Base-by-base conservation (phyloP, 495 filamentous ascomycete genomes). In the Glarea lozoyensis region DNA sequence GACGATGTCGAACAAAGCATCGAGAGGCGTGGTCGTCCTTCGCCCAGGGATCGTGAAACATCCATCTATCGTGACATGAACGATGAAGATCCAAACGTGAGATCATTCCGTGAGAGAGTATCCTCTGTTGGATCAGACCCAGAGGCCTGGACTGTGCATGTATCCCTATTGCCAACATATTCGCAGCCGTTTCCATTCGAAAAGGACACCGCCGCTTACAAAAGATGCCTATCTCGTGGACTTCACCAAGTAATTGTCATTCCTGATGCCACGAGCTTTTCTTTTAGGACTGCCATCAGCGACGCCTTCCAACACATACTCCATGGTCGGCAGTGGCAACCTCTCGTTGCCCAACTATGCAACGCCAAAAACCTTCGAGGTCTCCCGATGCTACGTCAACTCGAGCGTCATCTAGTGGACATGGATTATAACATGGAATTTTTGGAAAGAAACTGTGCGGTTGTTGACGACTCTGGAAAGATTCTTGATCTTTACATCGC, bases 181-280 rank as follows among this genome's bases (percentile, higher is more conserved):
- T 58, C 53, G 33, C 66, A 70, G 45, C 67, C 71, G 24, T 72
- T 76, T 52, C 72, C 72, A 6, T 76, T 76, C 56, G 72, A 76
- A 60, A 69, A 72, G 56, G 70, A 73, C 46, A 76, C 72, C 25
- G 68, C 63, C 36, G 71, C 70, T 4, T 76, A 76, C 56, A 72
- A 75, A 52, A 62, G 72, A 18, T 76, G 72, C 42, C 58, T 76
- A 12, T 75, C 72, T 22, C 68, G 72, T 15, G 72, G 72, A 13
- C 64, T 73, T 36, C 72, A 75, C 56, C 71, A 63, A 44, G 62
- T 72, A 54, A 61, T 74, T 18, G 69, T 64, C 17, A 59, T 76
- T 15, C 58, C 61, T 25, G 70, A 67, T 18, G 61, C 60, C 21
- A 66, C 69, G 49, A 63, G 62, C 40, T 50, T 59, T 33, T 70